Percentiles rank a stretch among this genome's conserved stretches.
Evolutionary conservation across 805 yeast genomes (phyloP).

Genomic region (Tetrapisispora pingtungensis): DNA sequence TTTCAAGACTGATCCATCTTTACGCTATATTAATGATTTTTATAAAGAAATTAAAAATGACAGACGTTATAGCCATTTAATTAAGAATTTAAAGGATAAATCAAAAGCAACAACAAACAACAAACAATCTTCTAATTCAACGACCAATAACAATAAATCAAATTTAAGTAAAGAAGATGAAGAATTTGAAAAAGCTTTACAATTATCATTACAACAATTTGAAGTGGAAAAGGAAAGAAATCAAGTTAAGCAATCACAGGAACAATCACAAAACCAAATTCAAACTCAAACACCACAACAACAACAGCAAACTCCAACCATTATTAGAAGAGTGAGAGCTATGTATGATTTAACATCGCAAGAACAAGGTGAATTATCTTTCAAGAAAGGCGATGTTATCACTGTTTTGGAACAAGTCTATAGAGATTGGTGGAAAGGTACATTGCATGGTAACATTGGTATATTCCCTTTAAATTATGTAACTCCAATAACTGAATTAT

Average conservation of each 20-base stretch:
- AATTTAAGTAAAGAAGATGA: slow-evolving; percentile 53
- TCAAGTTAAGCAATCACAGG: slow-evolving; percentile 21
- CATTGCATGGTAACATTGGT: slow-evolving; percentile 70
- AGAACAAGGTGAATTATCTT: slow-evolving; percentile 82
- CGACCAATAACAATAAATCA: slow-evolving; percentile 49
- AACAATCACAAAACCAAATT: not conserved
- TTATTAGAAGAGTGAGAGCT: slow-evolving; percentile 66
- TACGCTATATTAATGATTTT: slow-evolving; percentile 58
- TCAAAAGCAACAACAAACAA: not conserved
- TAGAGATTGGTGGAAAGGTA: slow-evolving; percentile 94
- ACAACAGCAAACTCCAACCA: slow-evolving; percentile 14
- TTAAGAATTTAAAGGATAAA: slow-evolving; percentile 3
- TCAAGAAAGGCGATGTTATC: slow-evolving; percentile 78
- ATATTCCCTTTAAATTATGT: slow-evolving; percentile 92
- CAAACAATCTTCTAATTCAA: not conserved
- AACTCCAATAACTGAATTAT: slow-evolving; percentile 58
- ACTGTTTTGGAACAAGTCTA: slow-evolving; percentile 80
- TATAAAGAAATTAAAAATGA: slow-evolving; percentile 35
- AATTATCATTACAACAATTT: slow-evolving; percentile 54
- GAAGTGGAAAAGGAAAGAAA: slow-evolving; percentile 33
- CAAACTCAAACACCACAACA: not conserved
- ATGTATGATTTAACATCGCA: slow-evolving; percentile 68
- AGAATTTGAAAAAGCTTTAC: slow-evolving; percentile 67
- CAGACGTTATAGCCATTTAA: slow-evolving; percentile 31
- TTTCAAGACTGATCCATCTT: slow-evolving; percentile 65